Percentiles rank a stretch among this genome's conserved stretches.
Conservation (phyloP, 805 yeast genomes). For the Candida arabinofermentans region DNA sequence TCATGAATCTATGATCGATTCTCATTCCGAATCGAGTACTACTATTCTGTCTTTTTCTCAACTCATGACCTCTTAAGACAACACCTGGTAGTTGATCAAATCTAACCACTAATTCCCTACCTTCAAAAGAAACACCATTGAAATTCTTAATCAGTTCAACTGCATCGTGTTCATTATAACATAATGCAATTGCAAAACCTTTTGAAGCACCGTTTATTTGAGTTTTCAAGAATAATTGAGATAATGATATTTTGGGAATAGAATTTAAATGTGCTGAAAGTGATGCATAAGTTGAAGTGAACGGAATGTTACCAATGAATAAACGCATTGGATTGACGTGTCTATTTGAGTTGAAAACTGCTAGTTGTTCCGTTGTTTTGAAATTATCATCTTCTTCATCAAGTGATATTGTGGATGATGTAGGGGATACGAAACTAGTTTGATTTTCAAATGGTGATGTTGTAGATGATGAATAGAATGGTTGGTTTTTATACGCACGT, state of each 20-base stretch:
- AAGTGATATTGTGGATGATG: conserved; percentile 1
- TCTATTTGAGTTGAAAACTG: conserved; percentile 22
- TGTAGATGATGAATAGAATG: not conserved
- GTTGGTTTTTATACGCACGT: not conserved
- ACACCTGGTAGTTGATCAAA: conserved; percentile 51
- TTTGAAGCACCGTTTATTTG: conserved; percentile 40
- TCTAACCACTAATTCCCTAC: conserved; percentile 57
- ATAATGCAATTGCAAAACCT: conserved; percentile 65
- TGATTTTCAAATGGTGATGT: conserved; percentile 1
- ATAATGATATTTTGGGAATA: not conserved
- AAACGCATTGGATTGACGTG: conserved; percentile 41
- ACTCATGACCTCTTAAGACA: conserved; percentile 24
- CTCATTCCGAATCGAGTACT: conserved; percentile 3
- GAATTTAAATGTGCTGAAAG: conserved; percentile 13
- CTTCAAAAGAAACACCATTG: conserved; percentile 52
- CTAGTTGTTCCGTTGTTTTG: conserved; percentile 20
- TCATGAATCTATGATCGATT: too few species aligned
- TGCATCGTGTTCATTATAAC: conserved; percentile 43
- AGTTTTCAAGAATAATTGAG: conserved; percentile 30
- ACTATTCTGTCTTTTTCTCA: conserved; percentile 17
- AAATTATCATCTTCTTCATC: conserved; percentile 24
- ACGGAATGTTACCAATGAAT: conserved; percentile 57
- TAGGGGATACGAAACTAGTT: not conserved
- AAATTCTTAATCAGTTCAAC: conserved; percentile 44
- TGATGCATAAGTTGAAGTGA: conserved; percentile 24